Evolutionary conservation across 2,329 filamentous ascomycete species (phyloP), one percentile per base, ranked within the genome.

Genomic region (Pseudopithomyces maydicus): DNA sequence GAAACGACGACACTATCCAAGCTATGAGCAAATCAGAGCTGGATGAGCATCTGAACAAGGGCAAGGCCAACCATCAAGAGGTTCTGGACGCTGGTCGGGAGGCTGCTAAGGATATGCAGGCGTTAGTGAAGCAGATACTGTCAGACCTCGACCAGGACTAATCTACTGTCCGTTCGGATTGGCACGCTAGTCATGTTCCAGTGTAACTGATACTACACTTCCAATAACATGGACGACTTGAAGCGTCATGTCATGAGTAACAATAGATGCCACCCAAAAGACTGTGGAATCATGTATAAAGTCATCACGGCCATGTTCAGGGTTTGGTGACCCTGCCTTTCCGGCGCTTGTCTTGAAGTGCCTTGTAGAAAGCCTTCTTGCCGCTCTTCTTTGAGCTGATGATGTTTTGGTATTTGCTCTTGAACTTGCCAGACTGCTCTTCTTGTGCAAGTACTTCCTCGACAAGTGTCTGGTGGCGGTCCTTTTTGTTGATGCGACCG

Each of bases 321-420:
- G 72, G 68, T 57, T 76, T 76, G 45, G 65, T 59, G 26, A 74
- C 63, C 44, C 67, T 69, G 51, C 72, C 67, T 46, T 74, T 80
- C 59, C 85, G 79, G 35, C 70, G 78, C 74, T 86, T 84, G 48
- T 81, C 81, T 71, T 90, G 86, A 64, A 97, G 76, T 54, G 88
- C 89, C 73, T 94, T 94, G 81, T 97, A 98, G 69, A 91, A 90
- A 0, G 85, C 88, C 78, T 94, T 97, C 80, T 92, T 96, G 51
- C 95, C 95, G 67, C 91, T 96, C 22, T 84, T 86, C 78, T 96
- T 98, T 59, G 84, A 84, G 49, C 82, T 82, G 74, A 97, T 92
- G 48, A 98, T 91, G 56, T 94, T 88, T 55, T 85, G 83, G 77
- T 97, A 98, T 77, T 96, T 97, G 70, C 83, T 85, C 81, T 90